These are phyloP conservation scores for Lactarius sanguifluus DNA, from an alignment of 768 basidiomycete genomes.

Conservation along the genomic window DNA sequence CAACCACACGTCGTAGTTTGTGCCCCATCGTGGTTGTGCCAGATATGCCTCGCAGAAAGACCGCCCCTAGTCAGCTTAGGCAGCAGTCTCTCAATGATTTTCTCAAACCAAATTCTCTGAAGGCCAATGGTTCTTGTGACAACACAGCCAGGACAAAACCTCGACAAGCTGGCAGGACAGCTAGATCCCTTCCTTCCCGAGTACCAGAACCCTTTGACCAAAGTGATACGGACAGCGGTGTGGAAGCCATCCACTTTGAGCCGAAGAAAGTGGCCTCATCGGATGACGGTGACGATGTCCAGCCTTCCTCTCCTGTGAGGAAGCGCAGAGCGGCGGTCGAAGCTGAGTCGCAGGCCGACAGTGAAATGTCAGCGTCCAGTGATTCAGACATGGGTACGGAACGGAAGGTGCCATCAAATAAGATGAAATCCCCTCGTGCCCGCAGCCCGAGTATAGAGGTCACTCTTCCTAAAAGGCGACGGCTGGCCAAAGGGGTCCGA, in stretches of 20 bases:
- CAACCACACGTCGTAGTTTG: background rate
- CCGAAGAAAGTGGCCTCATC: constrained; percentile 32
- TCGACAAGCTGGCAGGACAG: background rate
- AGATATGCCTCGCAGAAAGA: constrained; percentile 18
- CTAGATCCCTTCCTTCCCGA: background rate
- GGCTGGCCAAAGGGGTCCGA: constrained; percentile 45
- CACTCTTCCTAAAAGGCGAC: constrained; percentile 40
- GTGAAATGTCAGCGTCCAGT: background rate
- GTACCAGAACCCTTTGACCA: background rate
- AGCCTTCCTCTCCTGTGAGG: constrained; percentile 32
- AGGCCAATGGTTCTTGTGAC: background rate
- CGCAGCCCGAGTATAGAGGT: constrained; percentile 39
- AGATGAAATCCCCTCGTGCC: background rate
- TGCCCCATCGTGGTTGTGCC: too few species aligned
- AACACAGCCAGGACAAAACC: constrained; percentile 4
- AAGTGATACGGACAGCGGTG: constrained; percentile 38
- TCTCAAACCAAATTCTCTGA: constrained; percentile 9
- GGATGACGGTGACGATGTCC: constrained; percentile 31
- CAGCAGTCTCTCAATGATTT: constrained; percentile 19
- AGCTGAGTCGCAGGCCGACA: constrained; percentile 10
- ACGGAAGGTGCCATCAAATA: constrained; percentile 3
- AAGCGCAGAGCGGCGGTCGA: constrained; percentile 27
- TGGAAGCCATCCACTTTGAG: constrained; percentile 54
- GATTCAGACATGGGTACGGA: constrained; percentile 17
- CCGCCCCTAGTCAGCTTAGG: constrained; percentile 2